Evolutionary conservation across 2,329 filamentous ascomycete genomes (phyloP), one percentile per base, ranked within the genome.

Genomic region (Curvularia sp.): DNA sequence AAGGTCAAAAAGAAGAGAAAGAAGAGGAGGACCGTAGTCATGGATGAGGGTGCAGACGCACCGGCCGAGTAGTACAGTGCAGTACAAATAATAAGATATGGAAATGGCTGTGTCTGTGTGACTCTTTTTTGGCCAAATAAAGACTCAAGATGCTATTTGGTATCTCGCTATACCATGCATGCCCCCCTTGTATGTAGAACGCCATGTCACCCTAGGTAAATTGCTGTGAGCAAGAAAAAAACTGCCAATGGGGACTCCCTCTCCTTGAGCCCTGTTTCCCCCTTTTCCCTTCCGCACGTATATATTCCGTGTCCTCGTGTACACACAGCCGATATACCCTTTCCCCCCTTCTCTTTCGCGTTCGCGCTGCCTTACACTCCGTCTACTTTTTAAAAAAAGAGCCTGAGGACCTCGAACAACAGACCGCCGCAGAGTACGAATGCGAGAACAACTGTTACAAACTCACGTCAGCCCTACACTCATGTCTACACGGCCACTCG

Each of bases 341-440:
- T 38, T 38, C 35, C 5, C 30, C 10, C 9, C 28, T 10, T 24
- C 9, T 31, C 7, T 46, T 10, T 24, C 22, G 42, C 15, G 13
- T 8, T 28, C 42, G 13, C 22, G 22, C 42, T 22, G 3, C 10
- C 44, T n/a, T 12, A 33, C 10, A 3, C 28, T 26, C 6, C 12
- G 5, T 31, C 26, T n/a, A 47, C 7, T 20, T 39, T 39, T 33
- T 69, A 75, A 61, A 82, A 80, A 62, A 83, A 79, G 57, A 83
- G 68, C 60, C 82, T 78, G 20, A 87, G 62, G 10, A 87, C 70
- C 71, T 88, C 86, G 65, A 88, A 84, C 39, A 87, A 67, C 20
- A 88, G 68, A 24, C 86, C 86, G 41, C 86, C 87, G 69, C 84
- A 84, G 48, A 89, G 80, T 53, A 88, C 83, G 73, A 89, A 89